Base-by-base conservation (phyloP, 352 stramenopile genomes). In the Halophytophthora batemanensis region DNA sequence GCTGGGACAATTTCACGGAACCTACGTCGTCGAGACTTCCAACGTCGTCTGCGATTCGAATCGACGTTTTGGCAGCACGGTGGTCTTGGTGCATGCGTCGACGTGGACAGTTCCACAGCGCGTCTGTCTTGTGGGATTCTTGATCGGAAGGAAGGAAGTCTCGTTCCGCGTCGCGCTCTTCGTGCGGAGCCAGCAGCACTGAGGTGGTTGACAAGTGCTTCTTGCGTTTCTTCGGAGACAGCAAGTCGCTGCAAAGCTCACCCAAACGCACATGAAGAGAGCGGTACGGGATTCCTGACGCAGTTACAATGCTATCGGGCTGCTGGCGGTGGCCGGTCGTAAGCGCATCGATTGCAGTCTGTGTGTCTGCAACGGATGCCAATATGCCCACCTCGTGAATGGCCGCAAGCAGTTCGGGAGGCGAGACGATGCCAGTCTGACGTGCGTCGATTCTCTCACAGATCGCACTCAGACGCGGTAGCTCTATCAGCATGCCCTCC, bases 141-240 rank as follows among this genome's bases (percentile, higher is more conserved):
- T 61, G 31, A 33, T 44, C 47, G 46, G 57, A 51, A 61, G 56
- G 12, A 45, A 18, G 6, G 54, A 59, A 34, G 33, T 66, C 46
- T 50, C 58, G 19, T 49, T 53, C 14, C 59, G 63, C 28, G 3
- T 8, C 10, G 12, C 43, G 50, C 14, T 65, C 61, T 62, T 90
- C 77, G 14, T 86, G 74, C 4, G 76, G 79, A 13, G 76, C 70
- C 6, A 90, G 45, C 22, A 90, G 45, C 13, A 90, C 79, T 0
- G 79, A 90, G 8, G 79, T 73, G 6, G 68, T 87, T n/a, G 77
- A 86, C 8, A 84, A 50, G 42, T 90, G 79, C 45, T 86, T 80
- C 35, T 66, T 74, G 31, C 79, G 58, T 41, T 82, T 82, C 59
- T 82, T 86, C 0, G 79, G 79, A 8, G 79, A 90, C 1, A 88